Evolutionary conservation across 192 early-diverging fungal species (phyloP), one percentile per base, ranked within the genome.

Genomic region (Rhizoclosmatium sp.): DNA sequence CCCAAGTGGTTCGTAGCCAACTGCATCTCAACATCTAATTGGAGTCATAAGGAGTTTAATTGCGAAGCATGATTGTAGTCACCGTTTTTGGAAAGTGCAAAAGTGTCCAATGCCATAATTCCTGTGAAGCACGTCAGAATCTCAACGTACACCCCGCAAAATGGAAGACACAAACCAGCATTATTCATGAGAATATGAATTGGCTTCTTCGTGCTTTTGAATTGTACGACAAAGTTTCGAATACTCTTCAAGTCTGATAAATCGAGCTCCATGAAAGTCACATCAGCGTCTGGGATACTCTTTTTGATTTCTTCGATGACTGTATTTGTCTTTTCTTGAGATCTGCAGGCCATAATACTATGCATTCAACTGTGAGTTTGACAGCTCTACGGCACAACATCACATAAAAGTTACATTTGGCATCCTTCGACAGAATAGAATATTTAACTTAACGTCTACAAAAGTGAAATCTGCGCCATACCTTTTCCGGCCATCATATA

Each of bases 61-160:
- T 31, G 31, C 31, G 31, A 31, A 31, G 31, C 31, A 31, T 31
- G 31, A 31, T 31, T 31, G 31, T 31, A 31, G 31, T 12, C 16
- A 54, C 75, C 82, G 39, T 83, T 49, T 62, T 70, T 71, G 16
- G 83, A 71, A 1, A 77, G 31, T 51, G 14, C 12, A 44, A 68
- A 83, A 40, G 78, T 68, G 4, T 91, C 87, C 5, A 80, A 71
- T 51, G 82, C 82, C 91, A 92, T 92, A n/a, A 92, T 83, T 9
- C 89, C 90, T 82, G 41, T 16, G 49, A 64, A 78, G 21, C 10
- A 49, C 16, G 10, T 21, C 16, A n/a, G 40, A 59, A 12, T 1
- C 51, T n/a, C 54, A 39, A 48, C 47, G 7, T 10, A 23, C 59
- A 48, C 14, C n/a, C 12, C 41, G 23, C 21, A 73, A 21, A 42